phyloP scores from a whole-genome alignment of 129 eudicot species.

The Saposhnikovia divaricata region DNA sequence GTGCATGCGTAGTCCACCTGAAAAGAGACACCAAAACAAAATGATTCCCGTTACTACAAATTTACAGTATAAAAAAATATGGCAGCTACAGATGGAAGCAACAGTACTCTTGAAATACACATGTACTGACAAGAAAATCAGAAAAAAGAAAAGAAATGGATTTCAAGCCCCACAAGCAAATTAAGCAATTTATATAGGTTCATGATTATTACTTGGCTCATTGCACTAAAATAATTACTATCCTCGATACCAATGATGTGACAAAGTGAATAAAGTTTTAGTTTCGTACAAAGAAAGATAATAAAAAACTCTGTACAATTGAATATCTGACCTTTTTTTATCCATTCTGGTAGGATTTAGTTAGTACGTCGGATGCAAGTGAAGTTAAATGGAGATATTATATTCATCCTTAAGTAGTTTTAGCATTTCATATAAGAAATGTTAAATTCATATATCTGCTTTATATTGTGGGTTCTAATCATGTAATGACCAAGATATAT shows the following conservation, averaged over 20 bases:
- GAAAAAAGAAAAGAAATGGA: too few species aligned
- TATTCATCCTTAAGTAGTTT: not conserved
- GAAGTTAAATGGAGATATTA: not conserved
- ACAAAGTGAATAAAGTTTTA: not conserved
- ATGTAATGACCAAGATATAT: too few species aligned
- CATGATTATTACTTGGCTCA: not conserved
- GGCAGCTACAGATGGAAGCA: not conserved
- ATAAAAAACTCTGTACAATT: not conserved
- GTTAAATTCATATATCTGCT: not conserved
- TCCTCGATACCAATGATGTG: not conserved
- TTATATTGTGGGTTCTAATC: not conserved
- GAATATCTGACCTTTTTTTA: not conserved
- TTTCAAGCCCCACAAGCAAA: not conserved
- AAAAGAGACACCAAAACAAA: not conserved
- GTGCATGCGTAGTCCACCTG: constrained; percentile 97
- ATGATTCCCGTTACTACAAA: not conserved
- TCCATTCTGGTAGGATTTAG: not conserved
- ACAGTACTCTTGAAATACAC: not conserved
- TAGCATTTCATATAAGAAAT: too few species aligned
- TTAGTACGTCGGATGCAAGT: not conserved
- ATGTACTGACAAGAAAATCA: not conserved
- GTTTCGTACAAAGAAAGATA: not conserved
- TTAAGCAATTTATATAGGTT: not conserved
- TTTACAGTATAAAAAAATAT: not conserved
- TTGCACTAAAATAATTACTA: not conserved